Base-by-base conservation (phyloP, 2,329 filamentous ascomycete species). In the Penicillium sp. region DNA sequence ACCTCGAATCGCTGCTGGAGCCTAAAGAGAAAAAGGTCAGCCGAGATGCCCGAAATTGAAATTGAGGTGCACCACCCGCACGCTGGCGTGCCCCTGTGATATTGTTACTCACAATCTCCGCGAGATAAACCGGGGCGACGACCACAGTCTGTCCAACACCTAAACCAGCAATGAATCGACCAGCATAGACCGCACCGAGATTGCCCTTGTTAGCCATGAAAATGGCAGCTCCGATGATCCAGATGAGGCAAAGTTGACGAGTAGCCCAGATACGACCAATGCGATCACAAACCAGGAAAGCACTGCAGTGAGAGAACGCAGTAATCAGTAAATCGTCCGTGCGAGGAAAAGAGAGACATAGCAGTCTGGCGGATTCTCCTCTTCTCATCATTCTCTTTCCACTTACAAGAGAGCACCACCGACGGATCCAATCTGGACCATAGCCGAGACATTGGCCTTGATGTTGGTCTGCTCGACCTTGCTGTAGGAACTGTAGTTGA, bases 361-460 rank as follows among this genome's bases (percentile, higher is more conserved):
- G 19, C 59, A 46, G 59, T 35, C 16, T 2, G 5, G 43, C 30
- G 52, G 26, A 5, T 30, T 30, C 4, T 16, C 14, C 13, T 8
- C 19, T 37, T 30, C 11, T 22, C 48, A 6, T 14, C 35, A 14
- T 37, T 14, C 14, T 5, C 4, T 4, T 10, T 25, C 25, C 4
- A 72, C 78, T 64, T 70, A 82, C 80, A 89, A 82, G 35, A 91
- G 80, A 33, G 89, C 88, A 46, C 90, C 90, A 4, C 81, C 87
- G 33, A 93, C 89, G 26, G 86, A 90, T 26, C 90, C 90, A 69
- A 93, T 86, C 76, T 93, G 90, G 0, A 93, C 90, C 90, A 93
- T 93, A 52, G 89, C 85, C 1, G 89, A 89, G 58, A 93, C 89
- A 74, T 93, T 93, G 67, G 84, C 87, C 76, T 90, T 87, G 78